Percentiles rank a stretch among this genome's conserved stretches.
These are phyloP conservation scores for Globisporangium middletonii DNA, from an alignment of 352 stramenopile genomes.

Conservation along the genomic window DNA sequence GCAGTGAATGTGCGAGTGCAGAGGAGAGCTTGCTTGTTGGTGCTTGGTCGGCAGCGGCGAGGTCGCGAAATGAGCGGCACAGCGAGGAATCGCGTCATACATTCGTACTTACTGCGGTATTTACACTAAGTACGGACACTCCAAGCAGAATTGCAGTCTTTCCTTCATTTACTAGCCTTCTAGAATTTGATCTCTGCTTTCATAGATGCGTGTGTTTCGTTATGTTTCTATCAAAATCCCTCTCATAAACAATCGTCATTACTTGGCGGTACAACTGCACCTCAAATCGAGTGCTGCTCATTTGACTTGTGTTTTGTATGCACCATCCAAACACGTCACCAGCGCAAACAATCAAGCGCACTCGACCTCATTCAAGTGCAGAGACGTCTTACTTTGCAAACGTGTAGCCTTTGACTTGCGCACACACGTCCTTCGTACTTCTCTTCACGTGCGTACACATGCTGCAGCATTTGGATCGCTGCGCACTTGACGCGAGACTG, in stretches of 20 bases:
- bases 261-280: too few relatives aligned
- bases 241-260: too few relatives aligned
- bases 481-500: neutral
- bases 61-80: neutral
- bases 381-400: too few relatives aligned
- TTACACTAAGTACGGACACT: too few relatives aligned
- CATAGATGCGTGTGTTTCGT: too few relatives aligned
- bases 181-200: too few relatives aligned
- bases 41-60: constrained; percentile 21
- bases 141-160: too few relatives aligned
- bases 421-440: neutral
- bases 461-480: neutral
- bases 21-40: constrained; percentile 14
- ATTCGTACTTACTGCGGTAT: neutral
- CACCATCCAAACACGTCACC: neutral
- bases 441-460: neutral
- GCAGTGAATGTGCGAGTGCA: neutral
- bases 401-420: neutral
- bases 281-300: neutral
- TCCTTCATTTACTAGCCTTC: too few relatives aligned
- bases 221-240: too few relatives aligned
- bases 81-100: neutral
- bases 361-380: neutral
- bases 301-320: neutral
- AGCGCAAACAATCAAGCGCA: neutral